phyloP scores from a whole-genome alignment of 2,329 filamentous ascomycete species.

The Neurospora sp. region DNA sequence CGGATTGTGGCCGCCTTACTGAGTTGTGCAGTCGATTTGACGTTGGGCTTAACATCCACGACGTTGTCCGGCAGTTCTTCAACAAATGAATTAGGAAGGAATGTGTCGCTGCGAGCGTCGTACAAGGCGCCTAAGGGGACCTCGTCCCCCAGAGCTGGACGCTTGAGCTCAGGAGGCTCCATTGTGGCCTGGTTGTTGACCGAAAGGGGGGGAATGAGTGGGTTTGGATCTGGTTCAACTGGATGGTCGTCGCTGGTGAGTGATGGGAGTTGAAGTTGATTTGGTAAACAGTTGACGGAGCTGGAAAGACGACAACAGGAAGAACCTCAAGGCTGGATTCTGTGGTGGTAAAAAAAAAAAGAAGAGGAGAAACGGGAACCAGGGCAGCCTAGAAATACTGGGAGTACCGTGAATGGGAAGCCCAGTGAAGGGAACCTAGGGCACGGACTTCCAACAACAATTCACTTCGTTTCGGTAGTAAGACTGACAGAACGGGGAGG shows the following conservation, averaged over 20 bases:
- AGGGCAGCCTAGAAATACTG: not conserved
- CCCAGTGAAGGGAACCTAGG: not conserved
- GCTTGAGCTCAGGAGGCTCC: not conserved
- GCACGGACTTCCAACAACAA: too few relatives aligned
- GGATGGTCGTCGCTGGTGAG: not conserved
- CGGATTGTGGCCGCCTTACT: not conserved
- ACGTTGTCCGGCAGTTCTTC: not conserved
- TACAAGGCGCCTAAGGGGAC: conserved; percentile 1
- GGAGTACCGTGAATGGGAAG: not conserved
- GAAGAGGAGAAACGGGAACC: not conserved
- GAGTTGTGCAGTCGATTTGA: not conserved
- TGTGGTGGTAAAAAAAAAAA: not conserved
- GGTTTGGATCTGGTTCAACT: not conserved
- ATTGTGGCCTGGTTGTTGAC: not conserved
- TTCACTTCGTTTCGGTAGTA: not conserved
- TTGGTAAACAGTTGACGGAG: not conserved
- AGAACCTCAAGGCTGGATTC: not conserved
- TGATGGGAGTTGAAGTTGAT: not conserved
- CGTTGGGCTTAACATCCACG: not conserved
- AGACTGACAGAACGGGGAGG: too few relatives aligned
- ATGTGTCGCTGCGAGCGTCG: conserved; percentile 1
- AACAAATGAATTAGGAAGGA: not conserved
- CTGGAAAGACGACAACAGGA: not conserved
- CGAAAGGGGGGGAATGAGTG: not conserved
- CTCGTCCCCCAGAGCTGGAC: not conserved